phyloP scores from a whole-genome alignment of 1,284 basidiomycete genomes.

The Ceratobasidium sp. region DNA sequence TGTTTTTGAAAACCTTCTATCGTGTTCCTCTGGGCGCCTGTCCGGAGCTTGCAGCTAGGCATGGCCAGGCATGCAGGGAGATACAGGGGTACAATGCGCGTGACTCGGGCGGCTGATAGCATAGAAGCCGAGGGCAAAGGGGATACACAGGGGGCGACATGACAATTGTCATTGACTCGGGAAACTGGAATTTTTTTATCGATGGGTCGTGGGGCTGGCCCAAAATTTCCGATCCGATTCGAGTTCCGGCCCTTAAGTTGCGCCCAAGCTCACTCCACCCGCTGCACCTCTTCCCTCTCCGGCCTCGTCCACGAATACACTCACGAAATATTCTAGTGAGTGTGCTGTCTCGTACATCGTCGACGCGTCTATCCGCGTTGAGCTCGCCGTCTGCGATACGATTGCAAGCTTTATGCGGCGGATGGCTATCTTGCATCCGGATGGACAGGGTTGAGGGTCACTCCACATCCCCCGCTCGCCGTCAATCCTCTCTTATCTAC shows the following conservation, averaged over 20 bases:
- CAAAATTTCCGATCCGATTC: constrained; percentile 28
- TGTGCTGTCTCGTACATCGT: constrained; percentile 53
- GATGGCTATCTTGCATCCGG: constrained; percentile 36
- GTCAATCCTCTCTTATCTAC: constrained; percentile 50
- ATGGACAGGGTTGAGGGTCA: constrained; percentile 44
- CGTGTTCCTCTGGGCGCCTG: not conserved
- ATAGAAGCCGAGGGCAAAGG: constrained; percentile 39
- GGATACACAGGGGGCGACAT: constrained; percentile 2
- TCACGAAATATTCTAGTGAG: constrained; percentile 59
- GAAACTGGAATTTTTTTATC: constrained; percentile 39
- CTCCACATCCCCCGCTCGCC: constrained; percentile 39
- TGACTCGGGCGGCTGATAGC: constrained; percentile 36
- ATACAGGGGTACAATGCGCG: constrained; percentile 4
- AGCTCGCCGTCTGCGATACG: not conserved
- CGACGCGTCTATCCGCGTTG: not conserved
- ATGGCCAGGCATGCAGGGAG: constrained; percentile 15
- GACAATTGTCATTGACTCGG: constrained; percentile 9
- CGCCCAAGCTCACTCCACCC: constrained; percentile 52
- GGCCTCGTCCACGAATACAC: constrained; percentile 58
- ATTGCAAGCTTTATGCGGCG: constrained; percentile 19
- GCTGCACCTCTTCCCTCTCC: constrained; percentile 61
- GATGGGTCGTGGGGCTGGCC: constrained; percentile 15
- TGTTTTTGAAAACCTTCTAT: not conserved
- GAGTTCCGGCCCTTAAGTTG: constrained; percentile 42
- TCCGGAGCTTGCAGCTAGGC: not conserved